phyloP scores from a whole-genome alignment of 805 yeast genomes.

The Osmozyma mogii region DNA sequence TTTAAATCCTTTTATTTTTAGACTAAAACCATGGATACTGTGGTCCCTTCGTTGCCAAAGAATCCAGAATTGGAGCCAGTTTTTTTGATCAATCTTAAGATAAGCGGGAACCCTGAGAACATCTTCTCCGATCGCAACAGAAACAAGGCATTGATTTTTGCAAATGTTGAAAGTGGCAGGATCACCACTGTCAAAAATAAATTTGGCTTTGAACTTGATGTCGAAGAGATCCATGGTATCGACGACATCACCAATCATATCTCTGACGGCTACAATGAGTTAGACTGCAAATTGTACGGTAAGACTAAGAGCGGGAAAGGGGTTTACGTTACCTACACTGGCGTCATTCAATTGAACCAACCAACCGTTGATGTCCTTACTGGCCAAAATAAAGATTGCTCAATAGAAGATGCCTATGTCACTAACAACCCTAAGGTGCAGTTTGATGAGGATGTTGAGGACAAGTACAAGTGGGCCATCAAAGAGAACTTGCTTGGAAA shows the following conservation, averaged over 20 bases:
- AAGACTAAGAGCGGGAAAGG: constrained; percentile 37
- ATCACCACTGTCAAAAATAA: constrained; percentile 23
- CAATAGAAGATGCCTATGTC: constrained; percentile 42
- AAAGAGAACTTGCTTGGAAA: constrained; percentile 45
- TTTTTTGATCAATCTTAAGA: constrained; percentile 21
- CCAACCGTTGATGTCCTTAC: constrained; percentile 28
- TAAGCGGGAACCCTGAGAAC: constrained; percentile 13
- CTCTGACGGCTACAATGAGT: constrained; percentile 17
- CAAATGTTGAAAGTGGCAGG: constrained; percentile 19
- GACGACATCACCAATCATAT: constrained; percentile 39
- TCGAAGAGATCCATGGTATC: constrained; percentile 27
- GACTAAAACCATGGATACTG: constrained; percentile 1
- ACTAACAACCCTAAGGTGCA: constrained; percentile 39
- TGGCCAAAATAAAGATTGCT: constrained; percentile 20
- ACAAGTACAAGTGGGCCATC: constrained; percentile 43
- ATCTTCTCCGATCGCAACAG: constrained; percentile 12
- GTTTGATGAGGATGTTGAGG: constrained; percentile 34
- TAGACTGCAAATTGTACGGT: constrained; percentile 45
- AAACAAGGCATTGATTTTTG: constrained; percentile 15
- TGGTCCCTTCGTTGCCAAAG: constrained; percentile 12
- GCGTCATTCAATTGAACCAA: constrained; percentile 36
- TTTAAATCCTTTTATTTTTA: too few species aligned
- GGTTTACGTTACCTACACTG: constrained; percentile 38
- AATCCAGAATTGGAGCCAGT: constrained; percentile 26
- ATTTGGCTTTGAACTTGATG: constrained; percentile 25